Evolutionary conservation across 352 stramenopile species (phyloP).

Genomic region (Pythium volutum): DNA sequence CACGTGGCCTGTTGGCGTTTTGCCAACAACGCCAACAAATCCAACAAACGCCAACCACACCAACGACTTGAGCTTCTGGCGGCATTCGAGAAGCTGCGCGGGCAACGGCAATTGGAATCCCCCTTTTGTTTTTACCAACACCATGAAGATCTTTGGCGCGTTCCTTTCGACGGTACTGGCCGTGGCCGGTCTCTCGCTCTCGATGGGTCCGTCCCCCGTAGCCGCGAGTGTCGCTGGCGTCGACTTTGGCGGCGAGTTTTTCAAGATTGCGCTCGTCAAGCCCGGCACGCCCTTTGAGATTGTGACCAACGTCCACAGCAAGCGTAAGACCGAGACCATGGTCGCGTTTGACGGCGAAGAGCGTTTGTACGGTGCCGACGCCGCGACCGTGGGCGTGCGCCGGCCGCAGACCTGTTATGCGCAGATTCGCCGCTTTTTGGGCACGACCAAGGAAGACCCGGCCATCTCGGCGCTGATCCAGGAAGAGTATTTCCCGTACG

Average conservation of each 20-base stretch:
- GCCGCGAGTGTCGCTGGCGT: slow-evolving; percentile 81
- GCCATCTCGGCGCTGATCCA: slow-evolving; percentile 51
- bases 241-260: slow-evolving; percentile 94
- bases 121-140: not conserved
- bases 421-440: slow-evolving; percentile 90
- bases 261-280: slow-evolving; percentile 86
- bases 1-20: slow-evolving; percentile 19
- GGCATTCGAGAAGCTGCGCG: slow-evolving; percentile 10
- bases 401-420: slow-evolving; percentile 91
- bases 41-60: not conserved
- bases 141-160: slow-evolving; percentile 17
- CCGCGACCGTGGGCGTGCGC: slow-evolving; percentile 86
- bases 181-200: slow-evolving; percentile 10
- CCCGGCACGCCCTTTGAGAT: slow-evolving; percentile 95
- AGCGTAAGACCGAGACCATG: slow-evolving; percentile 97
- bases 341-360: slow-evolving; percentile 91
- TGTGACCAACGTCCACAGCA: slow-evolving; percentile 97
- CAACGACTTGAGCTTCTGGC: not conserved
- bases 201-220: slow-evolving; percentile 23
- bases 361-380: slow-evolving; percentile 95
- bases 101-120: not conserved
- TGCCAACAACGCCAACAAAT: not conserved
- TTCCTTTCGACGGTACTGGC: slow-evolving; percentile 26
- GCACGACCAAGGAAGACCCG: slow-evolving; percentile 78
- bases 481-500: slow-evolving; percentile 77